phyloP scores from a whole-genome alignment of 192 early-diverging fungal species.

The Phlyctochytrium bullatum region DNA sequence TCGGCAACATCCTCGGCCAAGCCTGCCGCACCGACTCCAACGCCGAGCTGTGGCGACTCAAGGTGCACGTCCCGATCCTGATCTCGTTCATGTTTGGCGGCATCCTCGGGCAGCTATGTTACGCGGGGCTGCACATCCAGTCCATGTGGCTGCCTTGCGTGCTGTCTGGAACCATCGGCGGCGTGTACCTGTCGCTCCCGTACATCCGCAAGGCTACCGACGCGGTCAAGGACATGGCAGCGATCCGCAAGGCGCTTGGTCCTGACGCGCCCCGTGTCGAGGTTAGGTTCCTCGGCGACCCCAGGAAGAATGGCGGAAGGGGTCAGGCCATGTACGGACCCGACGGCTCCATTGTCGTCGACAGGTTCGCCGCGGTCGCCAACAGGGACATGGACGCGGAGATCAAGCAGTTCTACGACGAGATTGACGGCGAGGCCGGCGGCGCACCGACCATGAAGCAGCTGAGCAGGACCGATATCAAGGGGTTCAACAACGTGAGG shows the following conservation, averaged over 20 bases:
- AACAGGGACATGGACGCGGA: constrained; percentile 28
- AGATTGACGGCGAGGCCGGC: background rate
- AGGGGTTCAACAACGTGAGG: constrained; percentile 2
- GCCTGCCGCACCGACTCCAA: constrained; percentile 43
- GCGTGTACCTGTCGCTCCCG: constrained; percentile 45
- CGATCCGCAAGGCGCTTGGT: constrained; percentile 12
- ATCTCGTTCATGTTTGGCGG: constrained; percentile 45
- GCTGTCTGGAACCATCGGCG: constrained; percentile 42
- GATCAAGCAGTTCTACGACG: constrained; percentile 34
- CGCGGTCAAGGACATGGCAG: constrained; percentile 12
- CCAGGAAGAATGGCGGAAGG: constrained; percentile 9
- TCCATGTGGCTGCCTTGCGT: constrained; percentile 45
- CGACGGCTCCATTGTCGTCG: constrained; percentile 6
- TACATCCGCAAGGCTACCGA: constrained; percentile 42
- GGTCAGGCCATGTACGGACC: background rate
- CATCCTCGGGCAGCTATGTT: constrained; percentile 33
- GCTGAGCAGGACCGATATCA: background rate
- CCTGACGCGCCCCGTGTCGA: constrained; percentile 32
- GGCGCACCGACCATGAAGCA: constrained; percentile 24
- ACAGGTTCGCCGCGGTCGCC: constrained; percentile 22
- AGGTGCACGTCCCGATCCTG: constrained; percentile 52
- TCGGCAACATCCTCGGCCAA: constrained; percentile 60
- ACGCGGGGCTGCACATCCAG: constrained; percentile 26
- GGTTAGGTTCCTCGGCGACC: constrained; percentile 33
- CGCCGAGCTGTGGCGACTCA: constrained; percentile 52